Percentiles rank a stretch among this genome's conserved stretches.
Evolutionary conservation across 352 stramenopile genomes (phyloP).

Genomic region (Phytophthora pisi): DNA sequence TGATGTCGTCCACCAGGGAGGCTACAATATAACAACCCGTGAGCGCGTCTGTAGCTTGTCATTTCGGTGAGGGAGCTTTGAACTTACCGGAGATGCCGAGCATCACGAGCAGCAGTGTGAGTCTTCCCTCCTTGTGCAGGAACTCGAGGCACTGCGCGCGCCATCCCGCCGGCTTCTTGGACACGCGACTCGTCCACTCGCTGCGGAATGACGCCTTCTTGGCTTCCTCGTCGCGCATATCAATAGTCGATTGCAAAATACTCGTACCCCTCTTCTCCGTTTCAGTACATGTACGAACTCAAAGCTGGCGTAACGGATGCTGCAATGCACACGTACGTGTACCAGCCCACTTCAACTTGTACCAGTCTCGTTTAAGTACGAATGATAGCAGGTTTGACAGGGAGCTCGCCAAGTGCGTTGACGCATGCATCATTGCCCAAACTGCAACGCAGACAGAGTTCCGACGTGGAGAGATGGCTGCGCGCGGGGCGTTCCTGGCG

Average conservation of each 20-base stretch:
- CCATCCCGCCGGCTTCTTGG: conserved; percentile 38
- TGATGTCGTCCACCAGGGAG: conserved; percentile 55
- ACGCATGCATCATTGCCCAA: conserved; percentile 23
- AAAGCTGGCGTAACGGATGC: background rate
- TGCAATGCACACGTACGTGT: background rate
- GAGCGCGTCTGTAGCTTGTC: background rate
- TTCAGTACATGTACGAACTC: conserved; percentile 4
- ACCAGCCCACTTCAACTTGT: conserved; percentile 24
- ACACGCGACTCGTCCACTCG: conserved; percentile 52
- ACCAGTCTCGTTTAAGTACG: conserved; percentile 20
- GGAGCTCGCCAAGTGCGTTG: conserved; percentile 24
- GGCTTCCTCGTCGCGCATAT: conserved; percentile 1
- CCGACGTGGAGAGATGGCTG: conserved; percentile 25
- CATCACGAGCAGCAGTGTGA: conserved; percentile 52
- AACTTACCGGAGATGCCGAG: conserved; percentile 57
- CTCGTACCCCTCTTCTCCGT: background rate
- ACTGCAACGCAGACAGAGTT: conserved; percentile 8
- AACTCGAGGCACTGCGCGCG: conserved; percentile 42
- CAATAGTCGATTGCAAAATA: background rate
- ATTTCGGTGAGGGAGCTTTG: background rate
- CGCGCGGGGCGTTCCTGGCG: conserved; percentile 66
- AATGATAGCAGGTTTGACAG: background rate
- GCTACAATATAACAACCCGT: conserved; percentile 28
- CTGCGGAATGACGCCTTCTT: conserved; percentile 29
- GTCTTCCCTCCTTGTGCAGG: conserved; percentile 58